These are phyloP conservation scores for Striga asiatica DNA, from an alignment of 257 asterid species.

Conservation along the genomic window DNA sequence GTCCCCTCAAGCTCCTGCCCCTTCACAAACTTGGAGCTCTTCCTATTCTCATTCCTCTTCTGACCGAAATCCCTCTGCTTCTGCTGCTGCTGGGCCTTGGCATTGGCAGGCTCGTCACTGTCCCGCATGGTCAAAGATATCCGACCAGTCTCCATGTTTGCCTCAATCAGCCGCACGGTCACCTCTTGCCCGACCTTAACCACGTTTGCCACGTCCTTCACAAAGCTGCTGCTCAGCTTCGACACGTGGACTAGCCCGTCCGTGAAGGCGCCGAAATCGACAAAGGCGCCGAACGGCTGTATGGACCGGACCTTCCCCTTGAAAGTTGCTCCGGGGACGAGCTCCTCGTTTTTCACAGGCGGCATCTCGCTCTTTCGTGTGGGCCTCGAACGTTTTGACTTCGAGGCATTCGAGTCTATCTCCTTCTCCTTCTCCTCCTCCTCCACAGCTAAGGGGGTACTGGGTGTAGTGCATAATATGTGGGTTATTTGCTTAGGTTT, in stretches of 20 bases:
- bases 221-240: conserved; percentile 65
- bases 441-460: conserved; percentile 69
- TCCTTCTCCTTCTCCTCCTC: conserved; percentile 37
- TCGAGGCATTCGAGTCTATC: conserved; percentile 26
- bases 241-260: conserved; percentile 98
- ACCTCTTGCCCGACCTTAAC: conserved; percentile 95
- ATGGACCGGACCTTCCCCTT: conserved; percentile 81
- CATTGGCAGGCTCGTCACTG: conserved; percentile 37
- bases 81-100: conserved; percentile 18
- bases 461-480: conserved; percentile 42
- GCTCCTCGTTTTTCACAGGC: conserved; percentile 72
- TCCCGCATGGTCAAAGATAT: conserved; percentile 87
- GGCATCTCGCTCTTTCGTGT: conserved; percentile 86
- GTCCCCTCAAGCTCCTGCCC: conserved; percentile 88
- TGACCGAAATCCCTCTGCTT: no score
- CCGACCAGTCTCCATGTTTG: conserved; percentile 59
- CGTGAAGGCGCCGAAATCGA: conserved; percentile 93
- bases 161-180: conserved; percentile 73
- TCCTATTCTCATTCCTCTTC: conserved; percentile 44
- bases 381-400: conserved; percentile 47
- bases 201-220: conserved; percentile 71
- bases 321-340: conserved; percentile 73
- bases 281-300: conserved; percentile 97
- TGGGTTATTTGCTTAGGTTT: conserved; percentile 32
- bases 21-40: conserved; percentile 51